Conservation (phyloP, 202 grass and related monocot genomes). For the Eragrostis tef region DNA sequence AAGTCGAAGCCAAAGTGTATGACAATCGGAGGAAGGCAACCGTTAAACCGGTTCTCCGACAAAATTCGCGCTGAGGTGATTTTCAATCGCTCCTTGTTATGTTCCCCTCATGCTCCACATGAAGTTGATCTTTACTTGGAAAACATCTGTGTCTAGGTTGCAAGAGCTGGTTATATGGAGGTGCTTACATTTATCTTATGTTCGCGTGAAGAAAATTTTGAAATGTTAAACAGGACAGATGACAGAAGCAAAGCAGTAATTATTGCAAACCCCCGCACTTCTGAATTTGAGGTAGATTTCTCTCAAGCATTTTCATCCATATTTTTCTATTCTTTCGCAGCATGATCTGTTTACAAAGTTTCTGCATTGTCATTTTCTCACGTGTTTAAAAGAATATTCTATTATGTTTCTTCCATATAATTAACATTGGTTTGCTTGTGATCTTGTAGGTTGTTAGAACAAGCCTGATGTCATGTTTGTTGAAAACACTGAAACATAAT, state of each 20-base stretch:
- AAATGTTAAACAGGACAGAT: constrained; percentile 75
- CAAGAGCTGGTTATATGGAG: constrained; percentile 97
- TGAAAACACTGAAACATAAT: constrained; percentile 98
- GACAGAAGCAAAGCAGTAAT: constrained; percentile 87
- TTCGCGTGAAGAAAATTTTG: constrained; percentile 92
- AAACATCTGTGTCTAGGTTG: constrained; percentile 59
- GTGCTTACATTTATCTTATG: constrained; percentile 88
- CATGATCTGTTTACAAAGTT: neutral
- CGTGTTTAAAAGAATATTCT: neutral
- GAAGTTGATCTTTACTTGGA: constrained; percentile 17
- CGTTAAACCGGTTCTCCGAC: constrained; percentile 89
- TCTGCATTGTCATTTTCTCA: neutral
- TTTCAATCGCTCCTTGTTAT: neutral
- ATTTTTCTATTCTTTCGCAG: constrained; percentile 12
- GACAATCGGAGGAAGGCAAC: constrained; percentile 80
- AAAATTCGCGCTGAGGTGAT: constrained; percentile 90
- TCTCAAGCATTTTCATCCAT: neutral
- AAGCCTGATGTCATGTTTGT: constrained; percentile 85
- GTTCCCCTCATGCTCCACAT: constrained; percentile 6
- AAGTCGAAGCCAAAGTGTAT: constrained; percentile 89
- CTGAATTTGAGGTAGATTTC: constrained; percentile 87
- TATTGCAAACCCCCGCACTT: constrained; percentile 83
- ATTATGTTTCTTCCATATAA: constrained; percentile 1
- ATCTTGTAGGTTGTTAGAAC: constrained; percentile 80
- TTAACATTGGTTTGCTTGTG: constrained; percentile 38